These are phyloP conservation scores for Zostera marina DNA, from an alignment of 116 monocot species.

Conservation along the genomic window DNA sequence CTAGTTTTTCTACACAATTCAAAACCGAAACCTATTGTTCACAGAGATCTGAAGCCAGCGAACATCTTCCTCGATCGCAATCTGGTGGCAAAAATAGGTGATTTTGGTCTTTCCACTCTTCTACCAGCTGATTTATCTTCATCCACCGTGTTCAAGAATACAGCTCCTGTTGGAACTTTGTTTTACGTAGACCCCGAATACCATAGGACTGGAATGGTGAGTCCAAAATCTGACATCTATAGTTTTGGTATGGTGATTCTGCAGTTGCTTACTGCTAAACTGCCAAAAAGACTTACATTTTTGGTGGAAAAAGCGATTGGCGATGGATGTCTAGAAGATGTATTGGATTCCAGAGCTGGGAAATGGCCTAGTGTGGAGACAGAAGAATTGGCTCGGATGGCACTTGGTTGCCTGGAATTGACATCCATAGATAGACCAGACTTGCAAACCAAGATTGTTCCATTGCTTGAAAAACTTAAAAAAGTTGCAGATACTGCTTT, in stretches of 20 bases:
- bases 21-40: slow-evolving; percentile 51
- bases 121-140: slow-evolving; percentile 7
- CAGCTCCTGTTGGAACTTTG: slow-evolving; percentile 51
- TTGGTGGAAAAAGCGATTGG: slow-evolving; percentile 37
- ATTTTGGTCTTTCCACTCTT: slow-evolving; percentile 57
- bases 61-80: slow-evolving; percentile 62
- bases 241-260: slow-evolving; percentile 55
- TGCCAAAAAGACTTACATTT: slow-evolving; percentile 36
- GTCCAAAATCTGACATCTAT: slow-evolving; percentile 50
- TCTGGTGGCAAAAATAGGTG: slow-evolving; percentile 56
- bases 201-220: slow-evolving; percentile 47
- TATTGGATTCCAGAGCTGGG: slow-evolving; percentile 46
- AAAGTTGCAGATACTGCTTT: slow-evolving; percentile 15
- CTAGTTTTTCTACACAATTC: slow-evolving; percentile 46
- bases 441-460: slow-evolving; percentile 30
- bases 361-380: slow-evolving; percentile 35
- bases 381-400: slow-evolving; percentile 29
- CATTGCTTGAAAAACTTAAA: slow-evolving; percentile 29
- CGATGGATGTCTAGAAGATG: slow-evolving; percentile 11
- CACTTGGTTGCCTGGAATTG: slow-evolving; percentile 37
- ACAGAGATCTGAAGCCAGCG: slow-evolving; percentile 64
- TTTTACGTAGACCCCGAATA: slow-evolving; percentile 79
- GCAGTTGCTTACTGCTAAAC: slow-evolving; percentile 41
- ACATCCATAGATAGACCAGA: slow-evolving; percentile 43
- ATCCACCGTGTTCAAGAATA: slow-evolving; percentile 42